Evolutionary conservation across 345 rosid genomes (phyloP).

Genomic region (Aquilaria malaccensis): DNA sequence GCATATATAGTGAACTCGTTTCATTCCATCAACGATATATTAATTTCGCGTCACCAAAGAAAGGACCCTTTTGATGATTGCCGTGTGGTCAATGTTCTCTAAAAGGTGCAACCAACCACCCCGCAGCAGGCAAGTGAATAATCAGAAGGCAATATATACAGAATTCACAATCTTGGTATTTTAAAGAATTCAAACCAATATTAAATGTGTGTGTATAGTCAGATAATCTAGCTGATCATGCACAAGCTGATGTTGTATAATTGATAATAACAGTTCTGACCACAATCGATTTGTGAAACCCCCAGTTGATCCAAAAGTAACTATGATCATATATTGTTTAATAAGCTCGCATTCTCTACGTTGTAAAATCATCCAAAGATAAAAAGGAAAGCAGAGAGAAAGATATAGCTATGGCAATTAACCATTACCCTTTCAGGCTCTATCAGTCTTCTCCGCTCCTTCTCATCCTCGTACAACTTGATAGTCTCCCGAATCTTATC

Average conservation of each 20-base stretch:
- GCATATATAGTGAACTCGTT: background rate
- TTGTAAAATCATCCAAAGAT: conserved; percentile 11
- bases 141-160: no score
- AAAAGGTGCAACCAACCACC: background rate
- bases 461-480: conserved; percentile 40
- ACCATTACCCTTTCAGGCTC: conserved; percentile 25
- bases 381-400: background rate
- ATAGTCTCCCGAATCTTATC: conserved; percentile 28
- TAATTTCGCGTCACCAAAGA: background rate
- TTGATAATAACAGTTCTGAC: background rate
- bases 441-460: conserved; percentile 26
- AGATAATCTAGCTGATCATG: no score
- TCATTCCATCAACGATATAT: background rate
- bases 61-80: background rate
- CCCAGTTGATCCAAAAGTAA: background rate
- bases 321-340: background rate
- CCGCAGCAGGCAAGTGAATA: background rate
- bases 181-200: no score
- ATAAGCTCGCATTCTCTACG: background rate
- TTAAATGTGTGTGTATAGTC: no score
- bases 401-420: background rate
- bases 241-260: no score
- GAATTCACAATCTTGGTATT: no score
- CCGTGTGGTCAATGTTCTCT: background rate
- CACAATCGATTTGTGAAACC: background rate